phyloP scores from a whole-genome alignment of 176 grass and related monocot genomes.

The Zizania latifolia region DNA sequence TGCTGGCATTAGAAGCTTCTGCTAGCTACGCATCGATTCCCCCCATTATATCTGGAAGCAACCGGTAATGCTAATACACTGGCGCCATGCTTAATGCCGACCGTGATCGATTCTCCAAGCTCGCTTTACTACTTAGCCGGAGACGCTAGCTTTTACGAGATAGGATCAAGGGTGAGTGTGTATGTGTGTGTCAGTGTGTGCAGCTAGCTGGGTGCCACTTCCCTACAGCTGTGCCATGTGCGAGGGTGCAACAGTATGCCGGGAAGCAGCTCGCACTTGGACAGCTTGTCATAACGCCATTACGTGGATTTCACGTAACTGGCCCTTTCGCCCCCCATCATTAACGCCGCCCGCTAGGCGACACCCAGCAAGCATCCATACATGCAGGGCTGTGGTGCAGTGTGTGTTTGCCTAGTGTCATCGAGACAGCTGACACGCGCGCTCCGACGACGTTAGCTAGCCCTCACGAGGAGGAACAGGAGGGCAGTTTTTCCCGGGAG shows the following conservation, averaged over 20 bases:
- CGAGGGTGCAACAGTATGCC: not conserved
- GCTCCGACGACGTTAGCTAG: no score
- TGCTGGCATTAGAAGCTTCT: not conserved
- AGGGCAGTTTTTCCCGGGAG: no score
- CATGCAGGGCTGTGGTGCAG: not conserved
- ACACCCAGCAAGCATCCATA: not conserved
- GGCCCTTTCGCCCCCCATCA: not conserved
- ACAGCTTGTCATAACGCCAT: slow-evolving; percentile 8
- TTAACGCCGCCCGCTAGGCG: not conserved
- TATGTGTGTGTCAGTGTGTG: not conserved
- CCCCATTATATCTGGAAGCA: not conserved
- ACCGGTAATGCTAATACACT: not conserved
- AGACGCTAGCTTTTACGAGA: not conserved
- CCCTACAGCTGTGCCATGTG: slow-evolving; percentile 26
- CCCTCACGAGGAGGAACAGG: no score
- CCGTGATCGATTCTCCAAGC: slow-evolving; percentile 11
- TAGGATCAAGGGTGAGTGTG: not conserved
- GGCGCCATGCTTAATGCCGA: slow-evolving; percentile 5
- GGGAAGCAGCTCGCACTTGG: not conserved
- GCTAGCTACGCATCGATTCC: not conserved
- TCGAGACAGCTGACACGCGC: not conserved
- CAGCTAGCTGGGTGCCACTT: slow-evolving; percentile 19
- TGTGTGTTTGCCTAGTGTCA: not conserved
- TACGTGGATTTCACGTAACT: slow-evolving; percentile 24
- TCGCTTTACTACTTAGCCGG: not conserved